Base-by-base conservation (phyloP, 495 filamentous ascomycete species). In the Aspergillus bridgeri region DNA sequence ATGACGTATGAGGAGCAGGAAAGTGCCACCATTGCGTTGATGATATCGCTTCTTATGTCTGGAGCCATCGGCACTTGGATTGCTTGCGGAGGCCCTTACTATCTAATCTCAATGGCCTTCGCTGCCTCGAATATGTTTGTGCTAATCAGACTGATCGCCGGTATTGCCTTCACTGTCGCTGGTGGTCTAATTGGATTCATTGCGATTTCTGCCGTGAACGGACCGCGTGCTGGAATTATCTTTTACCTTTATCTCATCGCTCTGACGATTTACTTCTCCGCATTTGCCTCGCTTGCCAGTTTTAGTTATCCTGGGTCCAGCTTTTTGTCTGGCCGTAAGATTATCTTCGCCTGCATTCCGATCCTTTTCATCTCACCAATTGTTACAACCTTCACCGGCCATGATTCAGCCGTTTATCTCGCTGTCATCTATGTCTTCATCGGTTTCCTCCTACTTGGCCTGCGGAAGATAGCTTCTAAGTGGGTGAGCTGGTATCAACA, bases 31-130 rank as follows among this genome's bases (percentile, higher is more conserved):
- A 65, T 72, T 43, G 83, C 80, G 0, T 64, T 86, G 54, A 83
- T 86, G 81, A 74, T 81, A 1, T 80, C 81, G 0, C 65, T 86
- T 21, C 63, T 85, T 8, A 64, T 84, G 20, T 82, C 75, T 6
- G 83, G 83, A 58, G 83, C 75, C 3, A 78, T 85, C 49, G 83
- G 83, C 19, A 81, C 83, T 0, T 83, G 79, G 82, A 83, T 86
- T 55, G 76, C 75, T 44, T 79, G 74, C 46, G 82, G 82, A 50
- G 83, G 83, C 0, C 79, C 75, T 2, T 86, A 85, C 68, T 86
- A 86, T 60, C 75, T 86, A 19, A 74, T 81, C 33, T 79, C 78
- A 5, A 83, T 81, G 75, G 82, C 81, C 1, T 86, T 85, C 61
- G 76, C 81, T 8, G 83, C 82, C 7, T 80, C 81, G 42, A 85